These are phyloP conservation scores for Solanum gandarillasii DNA, from an alignment of 257 asterid species.

Conservation along the genomic window DNA sequence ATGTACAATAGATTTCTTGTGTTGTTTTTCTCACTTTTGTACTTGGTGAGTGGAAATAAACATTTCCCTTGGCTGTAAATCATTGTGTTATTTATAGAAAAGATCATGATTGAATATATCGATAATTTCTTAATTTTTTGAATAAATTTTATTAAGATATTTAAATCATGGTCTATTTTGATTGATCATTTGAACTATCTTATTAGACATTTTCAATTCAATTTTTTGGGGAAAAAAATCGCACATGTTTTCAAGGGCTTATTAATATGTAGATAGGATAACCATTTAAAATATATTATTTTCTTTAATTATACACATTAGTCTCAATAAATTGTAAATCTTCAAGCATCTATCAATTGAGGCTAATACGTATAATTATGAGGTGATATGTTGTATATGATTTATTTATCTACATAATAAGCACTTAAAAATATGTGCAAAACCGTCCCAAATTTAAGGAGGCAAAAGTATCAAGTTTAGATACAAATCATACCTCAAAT, in stretches of 20 bases:
- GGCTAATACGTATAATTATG: not conserved
- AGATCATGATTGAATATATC: not conserved
- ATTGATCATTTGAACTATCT: not conserved
- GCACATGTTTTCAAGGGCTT: not conserved
- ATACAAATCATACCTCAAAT: not conserved
- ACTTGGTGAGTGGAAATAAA: not conserved
- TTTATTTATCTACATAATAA: not conserved
- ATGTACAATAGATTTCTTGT: not conserved
- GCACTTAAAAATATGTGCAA: not conserved
- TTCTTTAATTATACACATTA: not conserved
- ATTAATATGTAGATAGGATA: not conserved
- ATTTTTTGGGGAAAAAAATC: rapidly evolving
- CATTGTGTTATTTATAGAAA: not conserved
- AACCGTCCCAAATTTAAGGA: not conserved
- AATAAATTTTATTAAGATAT: not conserved
- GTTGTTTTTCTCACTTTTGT: not conserved
- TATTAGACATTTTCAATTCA: not conserved
- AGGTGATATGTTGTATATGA: not conserved
- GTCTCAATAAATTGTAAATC: not conserved
- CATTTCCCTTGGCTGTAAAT: not conserved
- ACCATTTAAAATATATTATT: not conserved
- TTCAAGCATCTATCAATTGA: not conserved
- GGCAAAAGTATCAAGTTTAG: not conserved
- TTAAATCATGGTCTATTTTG: not conserved
- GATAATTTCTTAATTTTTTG: not conserved